phyloP scores from a whole-genome alignment of 805 yeast genomes.

The Ogataea neopini region DNA sequence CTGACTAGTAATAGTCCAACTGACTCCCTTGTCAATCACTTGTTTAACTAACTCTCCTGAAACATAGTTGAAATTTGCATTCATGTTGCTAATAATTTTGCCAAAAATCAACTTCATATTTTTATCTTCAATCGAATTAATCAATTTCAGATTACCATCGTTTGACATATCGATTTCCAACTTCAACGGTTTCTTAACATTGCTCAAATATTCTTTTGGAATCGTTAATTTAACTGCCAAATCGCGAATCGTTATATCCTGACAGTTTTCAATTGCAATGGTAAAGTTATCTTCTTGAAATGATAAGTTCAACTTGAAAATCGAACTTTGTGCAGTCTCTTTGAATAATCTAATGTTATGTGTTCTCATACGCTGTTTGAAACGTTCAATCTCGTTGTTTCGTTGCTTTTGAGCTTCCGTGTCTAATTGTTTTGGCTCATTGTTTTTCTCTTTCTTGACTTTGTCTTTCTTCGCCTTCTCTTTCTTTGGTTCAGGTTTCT shows the following conservation, averaged over 20 bases:
- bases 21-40: background rate
- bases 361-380: conserved; percentile 29
- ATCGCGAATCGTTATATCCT: conserved; percentile 27
- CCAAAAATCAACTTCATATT: conserved; percentile 33
- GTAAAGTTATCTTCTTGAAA: conserved; percentile 31
- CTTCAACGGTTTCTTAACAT: conserved; percentile 28
- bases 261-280: conserved; percentile 33
- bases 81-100: conserved; percentile 33
- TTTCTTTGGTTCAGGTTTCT: conserved; percentile 12
- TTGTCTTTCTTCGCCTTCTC: conserved; percentile 8
- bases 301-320: conserved; percentile 29
- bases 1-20: conserved; percentile 34
- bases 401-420: conserved; percentile 16
- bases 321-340: conserved; percentile 31
- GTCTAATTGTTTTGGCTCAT: conserved; percentile 7
- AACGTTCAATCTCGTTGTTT: conserved; percentile 27
- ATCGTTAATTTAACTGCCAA: conserved; percentile 33
- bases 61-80: conserved; percentile 29
- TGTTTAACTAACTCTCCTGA: conserved; percentile 23
- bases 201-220: conserved; percentile 35
- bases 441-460: background rate
- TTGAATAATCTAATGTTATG: conserved; percentile 28
- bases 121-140: conserved; percentile 32
- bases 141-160: conserved; percentile 27
- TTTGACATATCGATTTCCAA: conserved; percentile 37